Percentiles rank a stretch among this genome's conserved stretches.
phyloP scores from a whole-genome alignment of 495 filamentous ascomycete genomes.

The Talaromyces trachyspermus region DNA sequence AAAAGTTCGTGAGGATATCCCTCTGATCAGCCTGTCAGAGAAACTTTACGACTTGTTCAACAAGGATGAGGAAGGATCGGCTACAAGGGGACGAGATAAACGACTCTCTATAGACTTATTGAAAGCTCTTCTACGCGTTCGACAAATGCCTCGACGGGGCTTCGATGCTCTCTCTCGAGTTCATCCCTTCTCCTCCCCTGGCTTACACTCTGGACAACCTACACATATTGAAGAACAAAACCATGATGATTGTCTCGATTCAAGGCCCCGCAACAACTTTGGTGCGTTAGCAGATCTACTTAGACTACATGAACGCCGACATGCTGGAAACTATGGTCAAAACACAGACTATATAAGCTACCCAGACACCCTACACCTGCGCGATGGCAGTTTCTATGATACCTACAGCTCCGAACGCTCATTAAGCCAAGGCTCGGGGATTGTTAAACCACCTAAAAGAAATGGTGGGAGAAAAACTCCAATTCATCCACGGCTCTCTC shows the following conservation, averaged over 20 bases:
- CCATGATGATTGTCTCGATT: conserved; percentile 58
- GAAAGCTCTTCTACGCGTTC: conserved; percentile 28
- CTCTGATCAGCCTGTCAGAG: conserved; percentile 32
- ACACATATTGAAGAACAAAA: conserved; percentile 55
- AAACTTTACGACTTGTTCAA: conserved; percentile 26
- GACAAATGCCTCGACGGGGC: conserved; percentile 35
- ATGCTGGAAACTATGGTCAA: conserved; percentile 4
- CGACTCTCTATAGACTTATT: conserved; percentile 21
- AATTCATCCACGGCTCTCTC: conserved; percentile 43
- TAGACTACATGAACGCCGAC: conserved; percentile 57
- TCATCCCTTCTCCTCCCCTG: conserved; percentile 29
- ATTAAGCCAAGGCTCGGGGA: conserved; percentile 2
- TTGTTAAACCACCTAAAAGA: conserved; percentile 23
- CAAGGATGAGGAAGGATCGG: conserved; percentile 27
- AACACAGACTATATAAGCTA: conserved; percentile 9
- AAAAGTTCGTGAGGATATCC: conserved; percentile 32
- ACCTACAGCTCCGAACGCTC: conserved; percentile 11
- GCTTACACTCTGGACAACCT: conserved; percentile 46
- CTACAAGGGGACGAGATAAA: conserved; percentile 14
- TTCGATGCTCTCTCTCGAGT: conserved; percentile 29
- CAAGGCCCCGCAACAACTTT: conserved; percentile 62
- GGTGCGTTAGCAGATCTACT: conserved; percentile 73
- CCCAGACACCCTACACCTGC: conserved; percentile 20
- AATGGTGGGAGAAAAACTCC: conserved; percentile 57
- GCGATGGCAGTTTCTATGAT: conserved; percentile 10